Base-by-base conservation (phyloP, 441 rosid genomes). In the Brassica balearica region DNA sequence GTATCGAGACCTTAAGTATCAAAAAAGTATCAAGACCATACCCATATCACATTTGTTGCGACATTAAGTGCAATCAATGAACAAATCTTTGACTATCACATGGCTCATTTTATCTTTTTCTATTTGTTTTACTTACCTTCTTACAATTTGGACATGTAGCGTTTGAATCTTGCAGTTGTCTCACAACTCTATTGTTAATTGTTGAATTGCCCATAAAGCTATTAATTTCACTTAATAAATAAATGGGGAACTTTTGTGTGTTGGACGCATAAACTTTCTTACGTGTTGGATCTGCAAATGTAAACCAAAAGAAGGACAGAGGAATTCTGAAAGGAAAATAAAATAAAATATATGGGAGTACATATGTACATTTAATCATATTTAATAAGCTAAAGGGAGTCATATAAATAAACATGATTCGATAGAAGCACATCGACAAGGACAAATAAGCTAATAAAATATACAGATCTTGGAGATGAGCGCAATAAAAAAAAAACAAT, bases 91-190 rank as follows among this genome's bases (percentile, higher is more conserved):
- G 17, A 19, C 48, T 59, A 74, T 80, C 79, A 75, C 82, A 75
- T 80, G 79, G 79, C 46, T 65, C 38, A 15, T 65, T 80, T 71
- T 46, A 80, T 75, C 72, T 0, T 29, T 70, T 69, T 75, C 69
- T 23, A 7, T 23, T 70, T 80, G 82, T 80, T 70, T 80, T 56
- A 5, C 64, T 56, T 43, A 65, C 58, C 62, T 62, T 23, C 41
- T 43, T 19, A 11, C 19, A 2, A 1, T 27, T 20, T 75, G 36
- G 64, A 65, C 79, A 55, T 75, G 48, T 75, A 70, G 80, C 55
- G 7, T 70, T 80, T 75, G 68, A 65, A 80, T 75, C 20, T 74
- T 1, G 48, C 34, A 20, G 3, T 78, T 72, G 81, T 74, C 63
- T 74, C 15, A 14, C 19, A 14, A 29, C 56, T 56, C 72, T 34